Base-by-base conservation (phyloP, 768 basidiomycete genomes). In the Hypsizygus marmoreus region DNA sequence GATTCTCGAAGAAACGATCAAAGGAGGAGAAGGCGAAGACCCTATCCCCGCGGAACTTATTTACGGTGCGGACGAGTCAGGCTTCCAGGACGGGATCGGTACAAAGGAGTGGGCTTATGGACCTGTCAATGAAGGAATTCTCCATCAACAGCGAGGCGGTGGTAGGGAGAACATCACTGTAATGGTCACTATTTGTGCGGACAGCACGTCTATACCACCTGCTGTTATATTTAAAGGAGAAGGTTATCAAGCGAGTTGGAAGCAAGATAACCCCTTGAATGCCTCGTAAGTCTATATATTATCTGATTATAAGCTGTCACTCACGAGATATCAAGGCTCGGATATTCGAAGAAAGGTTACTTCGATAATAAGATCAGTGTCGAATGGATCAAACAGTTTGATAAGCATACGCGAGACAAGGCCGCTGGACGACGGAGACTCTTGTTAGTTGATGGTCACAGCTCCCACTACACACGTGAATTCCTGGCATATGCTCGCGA, bases 381-480 rank as follows among this genome's bases (percentile, higher is more conserved):
- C 0, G 19, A 57, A 16, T 69, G 65, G 66, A 40, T 66, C 1
- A 43, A 53, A 28, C 46, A 65, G 20, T 73, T 73, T 49, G 61
- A 75, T 20, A 38, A 51, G 1, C 32, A 62, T 43, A 76, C 68
- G 12, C 39, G 50, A 23, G 65, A 62, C 31, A 72, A 74, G 43
- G 70, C 69, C 10, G 38, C 19, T 13, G 68, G 68, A 1, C 9
- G 43, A 4, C 49, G 56, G 2, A 31, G 63, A 7, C 54, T 72
- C 17, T 60, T 77, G 3, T 28, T 72, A 22, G 45, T 75, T 8
- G 71, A 76, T 59, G 68, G 75, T 1, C 75, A 76, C 41, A 62
- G 53, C 43, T 76, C 69, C 0, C 76, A 77, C 47, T 67, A 61
- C 51, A 62, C 57, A 0, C 41, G 46, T 10, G 51, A 58, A 6